Evolutionary conservation across 2,329 filamentous ascomycete genomes (phyloP).

Genomic region (Diaporthe citri): DNA sequence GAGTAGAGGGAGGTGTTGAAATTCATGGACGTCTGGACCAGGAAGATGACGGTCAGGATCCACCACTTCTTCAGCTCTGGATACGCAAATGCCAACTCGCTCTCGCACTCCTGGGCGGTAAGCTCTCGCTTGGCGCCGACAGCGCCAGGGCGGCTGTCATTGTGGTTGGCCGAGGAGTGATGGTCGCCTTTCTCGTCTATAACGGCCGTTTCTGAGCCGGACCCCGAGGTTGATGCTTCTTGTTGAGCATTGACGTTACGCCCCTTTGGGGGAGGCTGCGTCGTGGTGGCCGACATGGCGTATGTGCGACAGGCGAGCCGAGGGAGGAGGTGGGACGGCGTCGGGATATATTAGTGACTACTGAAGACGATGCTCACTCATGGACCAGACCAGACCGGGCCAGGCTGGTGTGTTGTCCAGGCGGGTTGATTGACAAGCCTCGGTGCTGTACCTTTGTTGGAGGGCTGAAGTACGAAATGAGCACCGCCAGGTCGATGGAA

Average conservation of each 20-base stretch:
- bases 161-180: slow-evolving; percentile 7
- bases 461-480: neutral
- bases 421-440: neutral
- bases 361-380: neutral
- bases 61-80: slow-evolving; percentile 76
- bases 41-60: slow-evolving; percentile 79
- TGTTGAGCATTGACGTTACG: slow-evolving; percentile 3
- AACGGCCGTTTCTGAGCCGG: slow-evolving; percentile 20
- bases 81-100: slow-evolving; percentile 74
- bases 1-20: slow-evolving; percentile 83
- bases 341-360: neutral
- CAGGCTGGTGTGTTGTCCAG: neutral
- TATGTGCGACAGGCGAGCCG: neutral
- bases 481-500: neutral
- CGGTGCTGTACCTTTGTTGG: neutral
- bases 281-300: slow-evolving; percentile 26
- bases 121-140: slow-evolving; percentile 51
- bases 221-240: neutral
- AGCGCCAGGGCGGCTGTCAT: slow-evolving; percentile 40
- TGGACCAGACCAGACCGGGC: neutral
- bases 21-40: slow-evolving; percentile 83
- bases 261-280: slow-evolving; percentile 8
- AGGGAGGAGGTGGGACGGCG: neutral
- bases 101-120: slow-evolving; percentile 72
- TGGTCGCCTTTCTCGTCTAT: slow-evolving; percentile 31